These are phyloP conservation scores for Naegleria fowleri DNA, from an alignment of 208 protist genomes.

Conservation along the genomic window DNA sequence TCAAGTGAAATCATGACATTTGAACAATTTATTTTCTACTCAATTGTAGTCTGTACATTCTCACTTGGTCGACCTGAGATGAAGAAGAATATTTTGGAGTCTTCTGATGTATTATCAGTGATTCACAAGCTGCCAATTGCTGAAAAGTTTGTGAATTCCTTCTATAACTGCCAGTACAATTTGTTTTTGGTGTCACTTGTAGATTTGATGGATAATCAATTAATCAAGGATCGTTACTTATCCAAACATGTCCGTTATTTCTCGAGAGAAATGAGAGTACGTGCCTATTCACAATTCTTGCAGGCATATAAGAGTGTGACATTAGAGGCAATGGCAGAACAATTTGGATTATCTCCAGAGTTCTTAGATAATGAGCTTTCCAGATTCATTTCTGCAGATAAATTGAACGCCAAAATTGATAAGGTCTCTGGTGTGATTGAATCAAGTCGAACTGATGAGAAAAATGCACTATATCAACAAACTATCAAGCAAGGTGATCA, in stretches of 20 bases:
- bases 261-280: constrained; percentile 89
- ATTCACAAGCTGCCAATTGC: constrained; percentile 76
- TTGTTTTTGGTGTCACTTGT: constrained; percentile 83
- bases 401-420: constrained; percentile 94
- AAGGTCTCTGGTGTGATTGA: constrained; percentile 89
- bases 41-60: constrained; percentile 74
- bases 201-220: constrained; percentile 69
- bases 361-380: constrained; percentile 87
- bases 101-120: constrained; percentile 48
- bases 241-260: constrained; percentile 87
- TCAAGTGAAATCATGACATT: constrained; percentile 86
- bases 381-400: constrained; percentile 90
- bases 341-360: constrained; percentile 80
- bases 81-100: constrained; percentile 54
- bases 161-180: constrained; percentile 90
- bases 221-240: constrained; percentile 82
- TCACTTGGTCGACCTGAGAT: constrained; percentile 76
- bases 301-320: constrained; percentile 95
- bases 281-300: constrained; percentile 96
- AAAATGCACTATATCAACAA: constrained; percentile 90
- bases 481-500: constrained; percentile 92
- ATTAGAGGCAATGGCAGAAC: constrained; percentile 83
- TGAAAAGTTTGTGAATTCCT: constrained; percentile 71
- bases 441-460: constrained; percentile 88
- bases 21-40: constrained; percentile 88